Evolutionary conservation across 2,329 filamentous ascomycete species (phyloP), one percentile per base, ranked within the genome.

Genomic region (Akanthomyces dipterigenus): DNA sequence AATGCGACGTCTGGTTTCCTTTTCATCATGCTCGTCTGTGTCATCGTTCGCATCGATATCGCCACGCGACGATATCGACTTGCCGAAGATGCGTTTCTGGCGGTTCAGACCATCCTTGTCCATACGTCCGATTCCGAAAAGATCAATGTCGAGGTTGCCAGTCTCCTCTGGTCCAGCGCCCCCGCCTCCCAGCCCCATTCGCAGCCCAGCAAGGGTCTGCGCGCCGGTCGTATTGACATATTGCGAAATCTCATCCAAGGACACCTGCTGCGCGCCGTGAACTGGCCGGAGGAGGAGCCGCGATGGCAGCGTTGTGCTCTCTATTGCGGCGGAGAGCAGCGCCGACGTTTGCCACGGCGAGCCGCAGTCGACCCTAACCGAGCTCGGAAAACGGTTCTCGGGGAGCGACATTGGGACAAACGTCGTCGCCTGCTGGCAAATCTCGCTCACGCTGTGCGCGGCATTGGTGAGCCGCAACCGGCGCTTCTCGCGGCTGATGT

Each of bases 281-380:
- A 20, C 20, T 18, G 36, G 12, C 20, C 72, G 72, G 12, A 79
- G 73, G 34, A 80, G 81, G 34, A 96, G 75, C 3, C 93, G 83
- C 1, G 90, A 88, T 7, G 90, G 89, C 16, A 98, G 75, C 1
- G 88, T 90, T 38, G 88, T 84, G 26, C 86, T 91, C 72, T 98
- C 95, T 14, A 96, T 71, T 1, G 89, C 90, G 1, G 89, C 81
- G 16, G 86, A 84, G 64, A 96, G 81, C 16, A 97, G 75, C 2
- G 89, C 93, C 14, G 91, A 88, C 3, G 84, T 84, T 67, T 96
- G 87, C 95, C 95, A 99, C 61, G 81, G 77, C 0, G 90, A 95
- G 8, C 76, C 73, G 11, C 73, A 66, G 67, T 93, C 83, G 16
- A 95, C 65, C 3, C 74, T 74, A 5, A 93, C 71, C 64, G 85